Conservation (phyloP, 345 rosid genomes). For the Erodium maritimum region DNA sequence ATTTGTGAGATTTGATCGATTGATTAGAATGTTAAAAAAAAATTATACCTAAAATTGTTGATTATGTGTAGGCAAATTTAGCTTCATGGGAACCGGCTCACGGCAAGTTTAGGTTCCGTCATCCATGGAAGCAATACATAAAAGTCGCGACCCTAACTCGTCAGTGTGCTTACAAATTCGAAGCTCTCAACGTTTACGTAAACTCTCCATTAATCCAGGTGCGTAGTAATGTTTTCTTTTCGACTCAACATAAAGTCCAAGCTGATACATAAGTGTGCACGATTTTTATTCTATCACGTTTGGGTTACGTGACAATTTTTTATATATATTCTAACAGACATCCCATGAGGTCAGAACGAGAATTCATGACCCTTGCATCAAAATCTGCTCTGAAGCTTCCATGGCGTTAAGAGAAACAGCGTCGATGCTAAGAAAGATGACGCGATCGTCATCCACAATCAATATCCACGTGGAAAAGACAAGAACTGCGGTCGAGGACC, state of each 20-base stretch:
- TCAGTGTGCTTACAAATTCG: slow-evolving; percentile 29
- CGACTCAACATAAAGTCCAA: no score
- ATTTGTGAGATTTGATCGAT: background rate
- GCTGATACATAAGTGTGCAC: no score
- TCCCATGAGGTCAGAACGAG: slow-evolving; percentile 8
- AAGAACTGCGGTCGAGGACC: slow-evolving; percentile 13
- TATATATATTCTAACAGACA: slow-evolving; percentile 10
- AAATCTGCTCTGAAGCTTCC: slow-evolving; percentile 18
- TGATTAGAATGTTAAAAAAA: no score
- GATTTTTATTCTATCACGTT: no score
- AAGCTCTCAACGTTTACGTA: slow-evolving; percentile 23
- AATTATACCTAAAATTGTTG: no score
- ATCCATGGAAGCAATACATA: slow-evolving; percentile 36
- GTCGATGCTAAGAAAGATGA: slow-evolving; percentile 16
- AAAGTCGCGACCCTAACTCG: slow-evolving; percentile 25
- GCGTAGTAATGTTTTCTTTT: no score
- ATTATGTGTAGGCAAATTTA: slow-evolving; percentile 22
- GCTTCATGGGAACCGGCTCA: slow-evolving; percentile 45
- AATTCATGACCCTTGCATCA: slow-evolving; percentile 19
- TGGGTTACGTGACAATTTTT: no score
- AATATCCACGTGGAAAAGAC: slow-evolving; percentile 11
- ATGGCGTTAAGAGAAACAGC: slow-evolving; percentile 28
- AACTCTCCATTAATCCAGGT: slow-evolving; percentile 12
- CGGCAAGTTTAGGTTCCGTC: slow-evolving; percentile 28
- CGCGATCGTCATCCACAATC: background rate